Percentiles rank a stretch among this genome's conserved stretches.
These are phyloP conservation scores for Trichoderma gracile DNA, from an alignment of 2,329 filamentous ascomycete genomes.

Conservation along the genomic window DNA sequence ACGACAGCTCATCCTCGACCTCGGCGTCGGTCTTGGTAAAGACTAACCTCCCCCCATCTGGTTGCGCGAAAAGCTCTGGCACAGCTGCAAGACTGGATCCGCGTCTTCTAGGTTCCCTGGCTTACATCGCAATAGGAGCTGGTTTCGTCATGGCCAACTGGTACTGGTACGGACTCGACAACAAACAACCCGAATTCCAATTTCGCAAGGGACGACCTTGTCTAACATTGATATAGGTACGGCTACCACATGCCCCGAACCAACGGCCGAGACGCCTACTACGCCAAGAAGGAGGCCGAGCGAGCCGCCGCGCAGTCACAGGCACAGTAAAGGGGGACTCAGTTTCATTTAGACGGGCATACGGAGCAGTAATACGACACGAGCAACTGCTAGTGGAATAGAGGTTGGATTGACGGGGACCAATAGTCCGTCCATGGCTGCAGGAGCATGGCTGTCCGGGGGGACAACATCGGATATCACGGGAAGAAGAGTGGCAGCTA, in stretches of 20 bases:
- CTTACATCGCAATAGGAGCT: constrained; percentile 49
- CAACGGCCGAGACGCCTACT: constrained; percentile 58
- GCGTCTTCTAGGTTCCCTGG: constrained; percentile 5
- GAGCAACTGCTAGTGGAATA: neutral
- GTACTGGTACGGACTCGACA: constrained; percentile 54
- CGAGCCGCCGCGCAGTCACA: constrained; percentile 46
- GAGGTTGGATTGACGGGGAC: neutral
- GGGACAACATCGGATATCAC: constrained; percentile 6
- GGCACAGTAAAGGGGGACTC: constrained; percentile 25
- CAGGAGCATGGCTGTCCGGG: constrained; percentile 3
- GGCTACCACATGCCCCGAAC: constrained; percentile 64
- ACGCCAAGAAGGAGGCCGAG: constrained; percentile 59
- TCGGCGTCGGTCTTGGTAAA: constrained; percentile 58
- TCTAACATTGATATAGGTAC: constrained; percentile 48
- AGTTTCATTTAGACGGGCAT: neutral
- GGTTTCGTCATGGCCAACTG: constrained; percentile 56
- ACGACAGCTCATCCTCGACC: constrained; percentile 58
- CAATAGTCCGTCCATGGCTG: constrained; percentile 1
- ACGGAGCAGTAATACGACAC: constrained; percentile 14
- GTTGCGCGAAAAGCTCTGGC: neutral
- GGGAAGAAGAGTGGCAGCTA: constrained; percentile 10
- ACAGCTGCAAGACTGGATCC: neutral
- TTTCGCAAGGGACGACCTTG: neutral
- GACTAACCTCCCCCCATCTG: neutral
- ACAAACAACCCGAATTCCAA: neutral